These are phyloP conservation scores for Penicillium sp. DNA, from an alignment of 2,329 filamentous ascomycete genomes.

Conservation along the genomic window DNA sequence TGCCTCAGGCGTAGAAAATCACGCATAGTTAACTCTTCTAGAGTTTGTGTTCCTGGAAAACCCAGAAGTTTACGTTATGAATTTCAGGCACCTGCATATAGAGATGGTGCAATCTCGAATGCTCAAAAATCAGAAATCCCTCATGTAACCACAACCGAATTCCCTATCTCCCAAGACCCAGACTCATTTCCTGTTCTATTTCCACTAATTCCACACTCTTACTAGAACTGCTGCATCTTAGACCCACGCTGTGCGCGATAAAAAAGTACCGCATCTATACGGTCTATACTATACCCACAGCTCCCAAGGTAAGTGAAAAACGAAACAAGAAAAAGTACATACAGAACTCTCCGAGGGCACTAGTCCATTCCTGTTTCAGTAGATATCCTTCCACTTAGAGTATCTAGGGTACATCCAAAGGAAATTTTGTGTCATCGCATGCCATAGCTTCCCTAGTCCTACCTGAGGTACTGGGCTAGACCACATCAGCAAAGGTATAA, in stretches of 20 bases:
- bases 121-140: constrained; percentile 4
- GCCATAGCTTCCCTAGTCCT: constrained; percentile 18
- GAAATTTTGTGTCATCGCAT: constrained; percentile 12
- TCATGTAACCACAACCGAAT: background rate
- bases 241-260: constrained; percentile 7
- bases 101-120: background rate
- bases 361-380: constrained; percentile 5
- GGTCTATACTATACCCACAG: constrained; percentile 1
- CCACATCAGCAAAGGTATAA: constrained; percentile 14
- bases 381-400: background rate
- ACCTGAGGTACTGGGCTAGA: background rate
- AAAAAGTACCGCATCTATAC: constrained; percentile 3
- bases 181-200: background rate
- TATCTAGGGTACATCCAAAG: constrained; percentile 1
- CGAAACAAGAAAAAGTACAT: background rate
- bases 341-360: constrained; percentile 14
- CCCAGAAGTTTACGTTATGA: background rate
- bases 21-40: constrained; percentile 15
- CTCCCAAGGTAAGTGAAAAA: constrained; percentile 6
- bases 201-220: background rate
- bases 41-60: background rate
- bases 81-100: constrained; percentile 2
- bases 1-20: constrained; percentile 25
- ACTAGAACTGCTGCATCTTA: background rate
- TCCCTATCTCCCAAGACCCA: background rate